phyloP scores from a whole-genome alignment of 345 rosid genomes.

The Linum tenue region DNA sequence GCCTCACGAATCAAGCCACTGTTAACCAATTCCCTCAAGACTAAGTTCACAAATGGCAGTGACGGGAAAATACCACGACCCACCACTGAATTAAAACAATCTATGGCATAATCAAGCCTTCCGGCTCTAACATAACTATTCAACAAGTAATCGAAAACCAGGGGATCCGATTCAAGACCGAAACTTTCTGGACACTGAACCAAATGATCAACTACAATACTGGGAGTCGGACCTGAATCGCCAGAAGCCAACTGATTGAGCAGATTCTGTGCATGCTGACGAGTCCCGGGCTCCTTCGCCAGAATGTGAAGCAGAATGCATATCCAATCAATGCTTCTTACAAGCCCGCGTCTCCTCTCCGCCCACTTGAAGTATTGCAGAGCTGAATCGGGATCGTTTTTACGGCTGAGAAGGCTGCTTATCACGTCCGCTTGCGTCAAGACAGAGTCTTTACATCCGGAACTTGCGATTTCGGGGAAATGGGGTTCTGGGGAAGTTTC shows the following conservation, averaged over 20 bases:
- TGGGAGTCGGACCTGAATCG: not conserved
- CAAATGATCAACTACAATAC: not conserved
- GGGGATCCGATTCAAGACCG: slow-evolving; percentile 32
- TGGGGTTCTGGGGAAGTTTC: not conserved
- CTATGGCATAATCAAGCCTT: slow-evolving; percentile 32
- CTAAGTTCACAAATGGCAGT: slow-evolving; percentile 24
- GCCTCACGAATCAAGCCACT: slow-evolving; percentile 34
- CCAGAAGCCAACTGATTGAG: not conserved
- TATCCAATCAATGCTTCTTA: not conserved
- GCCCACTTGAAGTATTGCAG: not conserved
- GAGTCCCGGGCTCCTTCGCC: not conserved
- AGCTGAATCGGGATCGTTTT: not conserved
- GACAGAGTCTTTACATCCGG: not conserved
- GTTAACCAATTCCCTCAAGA: slow-evolving; percentile 36
- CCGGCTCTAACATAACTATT: slow-evolving; percentile 38
- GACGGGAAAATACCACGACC: slow-evolving; percentile 32
- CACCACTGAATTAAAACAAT: slow-evolving; percentile 30
- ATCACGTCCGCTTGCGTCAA: not conserved
- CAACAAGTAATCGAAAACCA: slow-evolving; percentile 52
- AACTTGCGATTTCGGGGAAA: not conserved
- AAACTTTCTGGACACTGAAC: not conserved
- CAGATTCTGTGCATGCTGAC: not conserved
- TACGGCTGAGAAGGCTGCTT: not conserved
- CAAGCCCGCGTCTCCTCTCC: not conserved
- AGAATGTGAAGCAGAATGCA: not conserved